phyloP scores from a whole-genome alignment of 345 rosid genomes.

The Cardiospermum halicacabum region DNA sequence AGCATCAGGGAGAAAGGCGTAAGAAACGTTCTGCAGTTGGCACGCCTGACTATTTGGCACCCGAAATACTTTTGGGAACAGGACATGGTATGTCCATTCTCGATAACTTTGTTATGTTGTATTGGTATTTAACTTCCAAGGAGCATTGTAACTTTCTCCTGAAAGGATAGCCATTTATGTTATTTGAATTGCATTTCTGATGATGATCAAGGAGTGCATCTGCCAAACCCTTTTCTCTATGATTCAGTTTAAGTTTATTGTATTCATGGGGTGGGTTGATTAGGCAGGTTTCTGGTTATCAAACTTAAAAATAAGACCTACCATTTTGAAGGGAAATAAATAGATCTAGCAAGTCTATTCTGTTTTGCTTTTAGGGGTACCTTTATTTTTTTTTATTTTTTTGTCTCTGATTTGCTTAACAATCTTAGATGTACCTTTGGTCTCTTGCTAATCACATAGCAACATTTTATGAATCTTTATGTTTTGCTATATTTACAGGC shows the following conservation, averaged over 20 bases:
- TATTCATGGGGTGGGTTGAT: background rate
- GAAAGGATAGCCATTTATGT: background rate
- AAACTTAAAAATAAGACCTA: too few species aligned
- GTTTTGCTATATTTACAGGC: constrained; percentile 44
- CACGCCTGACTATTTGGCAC: constrained; percentile 99
- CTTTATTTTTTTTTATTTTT: background rate
- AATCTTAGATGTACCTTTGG: constrained; percentile 7
- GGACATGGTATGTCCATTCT: constrained; percentile 87
- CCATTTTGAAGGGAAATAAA: too few species aligned
- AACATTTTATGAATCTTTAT: background rate
- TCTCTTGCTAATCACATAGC: constrained; percentile 14
- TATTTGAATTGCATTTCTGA: background rate
- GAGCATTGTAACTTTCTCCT: background rate
- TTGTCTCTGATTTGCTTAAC: background rate
- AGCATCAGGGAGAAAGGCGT: constrained; percentile 62
- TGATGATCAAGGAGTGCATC: background rate
- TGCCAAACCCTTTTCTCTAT: background rate
- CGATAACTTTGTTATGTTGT: background rate
- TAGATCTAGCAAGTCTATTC: too few species aligned
- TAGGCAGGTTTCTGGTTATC: too few species aligned
- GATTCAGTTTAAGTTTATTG: background rate
- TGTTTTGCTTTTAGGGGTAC: background rate
- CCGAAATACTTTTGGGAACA: constrained; percentile 97
- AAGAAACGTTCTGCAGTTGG: constrained; percentile 99
- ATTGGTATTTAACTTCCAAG: constrained; percentile 1